Evolutionary conservation across 768 basidiomycete genomes (phyloP), one percentile per base, ranked within the genome.

Genomic region (Lactarius hatsudake): DNA sequence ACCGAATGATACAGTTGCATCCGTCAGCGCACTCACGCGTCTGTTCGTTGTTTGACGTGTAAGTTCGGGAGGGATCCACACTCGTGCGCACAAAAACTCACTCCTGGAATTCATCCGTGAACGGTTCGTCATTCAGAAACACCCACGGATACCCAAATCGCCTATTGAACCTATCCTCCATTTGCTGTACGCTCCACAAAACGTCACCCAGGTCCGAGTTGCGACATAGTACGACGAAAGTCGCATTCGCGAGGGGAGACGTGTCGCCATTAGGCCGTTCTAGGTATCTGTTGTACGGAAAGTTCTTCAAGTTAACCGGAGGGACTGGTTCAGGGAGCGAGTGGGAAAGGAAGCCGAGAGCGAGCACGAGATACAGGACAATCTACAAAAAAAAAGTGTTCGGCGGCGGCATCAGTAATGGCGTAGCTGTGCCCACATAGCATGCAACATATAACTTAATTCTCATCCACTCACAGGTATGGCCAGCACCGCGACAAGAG

Each of bases 151-250:
- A 96, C 23, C 84, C 82, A 71, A 85, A 91, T 67, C 81, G 84
- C 56, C 81, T 79, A 77, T 97, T 97, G 80, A 96, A 96, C 42
- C 91, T 80, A 74, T 93, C 89, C 77, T 98, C 96, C 78, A 93
- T 79, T 75, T 91, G 84, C 69, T 84, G 83, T 71, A 94, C 86
- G 69, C 87, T 89, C 54, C 79, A 77, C 64, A 89, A 76, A 59
- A 87, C 82, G 26, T 82, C 82, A 23, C 80, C 69, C 7, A 88
- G 72, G 69, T 91, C 89, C 40, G 78, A 77, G 73, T 91, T 91
- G 56, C 88, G 81, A 51, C 85, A 89, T 53, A 98, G 84, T 75
- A 78, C 76, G 61, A 78, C 67, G 36, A 78, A 54, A 7, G 74
- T 75, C 38, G 77, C 77, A 69, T 78, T 78, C 32, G 74, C 76